Evolutionary conservation across 2,329 filamentous ascomycete genomes (phyloP).

Genomic region (Ceratocystis ficicola): DNA sequence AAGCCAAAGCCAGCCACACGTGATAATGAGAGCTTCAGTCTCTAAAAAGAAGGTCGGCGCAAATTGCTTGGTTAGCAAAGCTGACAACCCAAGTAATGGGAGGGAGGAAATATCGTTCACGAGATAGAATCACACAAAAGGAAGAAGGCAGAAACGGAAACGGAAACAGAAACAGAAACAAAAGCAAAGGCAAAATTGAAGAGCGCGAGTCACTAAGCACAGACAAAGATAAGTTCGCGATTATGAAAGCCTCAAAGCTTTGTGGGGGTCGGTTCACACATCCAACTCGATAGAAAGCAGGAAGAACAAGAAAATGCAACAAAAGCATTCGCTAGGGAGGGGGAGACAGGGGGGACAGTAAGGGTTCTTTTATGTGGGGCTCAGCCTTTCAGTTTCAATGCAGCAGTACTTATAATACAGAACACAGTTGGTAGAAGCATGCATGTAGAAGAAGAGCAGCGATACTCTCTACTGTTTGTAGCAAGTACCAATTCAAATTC

Average conservation of each 20-base stretch:
- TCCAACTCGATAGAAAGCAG: neutral
- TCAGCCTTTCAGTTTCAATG: neutral
- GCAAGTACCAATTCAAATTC: neutral
- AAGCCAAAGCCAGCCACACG: slow-evolving; percentile 9
- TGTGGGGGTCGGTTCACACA: neutral
- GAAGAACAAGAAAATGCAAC: neutral
- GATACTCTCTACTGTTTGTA: neutral
- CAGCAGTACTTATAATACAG: neutral
- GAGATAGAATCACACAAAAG: too few species aligned
- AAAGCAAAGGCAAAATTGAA: neutral
- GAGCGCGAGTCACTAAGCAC: neutral
- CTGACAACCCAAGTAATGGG: too few species aligned
- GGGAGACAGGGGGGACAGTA: too few species aligned
- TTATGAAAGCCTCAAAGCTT: neutral
- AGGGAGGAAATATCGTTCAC: too few species aligned
- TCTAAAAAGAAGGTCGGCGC: neutral
- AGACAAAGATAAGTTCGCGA: neutral
- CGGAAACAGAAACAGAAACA: neutral
- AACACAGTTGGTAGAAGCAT: neutral
- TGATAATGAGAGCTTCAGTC: neutral
- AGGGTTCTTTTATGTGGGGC: neutral
- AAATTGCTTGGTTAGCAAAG: neutral
- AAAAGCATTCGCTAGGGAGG: neutral
- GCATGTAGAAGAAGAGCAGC: neutral
- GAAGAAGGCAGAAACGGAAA: too few species aligned